Evolutionary conservation across 306 rosid species (phyloP).

Genomic region (Trichosanthes truncata): DNA sequence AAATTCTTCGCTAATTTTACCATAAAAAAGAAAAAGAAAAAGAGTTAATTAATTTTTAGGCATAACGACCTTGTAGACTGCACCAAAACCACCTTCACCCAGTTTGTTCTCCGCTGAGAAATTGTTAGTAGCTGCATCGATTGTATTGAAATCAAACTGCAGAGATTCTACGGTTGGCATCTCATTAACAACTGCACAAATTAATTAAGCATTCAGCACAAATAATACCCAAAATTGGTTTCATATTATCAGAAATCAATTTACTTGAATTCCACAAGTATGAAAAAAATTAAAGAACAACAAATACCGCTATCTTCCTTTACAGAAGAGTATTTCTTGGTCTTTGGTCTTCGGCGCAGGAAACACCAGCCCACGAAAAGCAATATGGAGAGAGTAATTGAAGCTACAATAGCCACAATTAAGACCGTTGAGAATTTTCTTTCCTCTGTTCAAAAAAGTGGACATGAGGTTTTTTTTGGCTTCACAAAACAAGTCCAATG

Average conservation of each 20-base stretch:
- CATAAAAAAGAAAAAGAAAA: too few species aligned
- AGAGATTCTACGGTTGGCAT: constrained; percentile 21
- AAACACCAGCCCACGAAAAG: not conserved
- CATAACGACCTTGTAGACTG: constrained; percentile 38
- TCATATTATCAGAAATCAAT: not conserved
- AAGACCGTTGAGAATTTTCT: not conserved
- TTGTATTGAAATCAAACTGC: constrained; percentile 26
- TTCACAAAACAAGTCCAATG: not conserved
- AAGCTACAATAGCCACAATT: constrained; percentile 4
- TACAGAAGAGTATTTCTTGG: not conserved
- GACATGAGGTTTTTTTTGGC: not conserved
- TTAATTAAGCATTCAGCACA: not conserved
- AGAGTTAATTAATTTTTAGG: not conserved
- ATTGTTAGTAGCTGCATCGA: constrained; percentile 34
- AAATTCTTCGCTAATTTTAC: too few species aligned
- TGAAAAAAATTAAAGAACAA: not conserved
- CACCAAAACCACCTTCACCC: constrained; percentile 57
- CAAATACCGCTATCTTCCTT: not conserved
- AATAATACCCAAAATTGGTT: not conserved
- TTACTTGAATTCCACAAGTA: not conserved
- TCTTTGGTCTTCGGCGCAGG: constrained; percentile 5
- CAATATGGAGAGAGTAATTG: not conserved
- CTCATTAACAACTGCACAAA: not conserved
- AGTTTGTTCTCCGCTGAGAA: constrained; percentile 29
- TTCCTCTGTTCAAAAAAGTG: not conserved